Conservation (phyloP, 495 filamentous ascomycete genomes). For the Penicillium steckii region DNA sequence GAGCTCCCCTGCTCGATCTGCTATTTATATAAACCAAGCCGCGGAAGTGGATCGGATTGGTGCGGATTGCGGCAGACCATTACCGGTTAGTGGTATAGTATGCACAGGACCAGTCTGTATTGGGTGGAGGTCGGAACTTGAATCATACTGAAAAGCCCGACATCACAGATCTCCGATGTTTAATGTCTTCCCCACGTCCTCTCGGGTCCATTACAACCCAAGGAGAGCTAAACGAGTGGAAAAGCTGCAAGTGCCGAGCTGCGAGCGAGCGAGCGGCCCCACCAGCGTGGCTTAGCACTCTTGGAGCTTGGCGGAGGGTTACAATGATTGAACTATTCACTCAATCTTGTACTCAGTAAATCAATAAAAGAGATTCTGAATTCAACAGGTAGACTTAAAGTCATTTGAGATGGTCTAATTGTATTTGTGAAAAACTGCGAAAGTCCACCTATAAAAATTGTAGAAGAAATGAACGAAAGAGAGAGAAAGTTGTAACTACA, state of each 20-base stretch:
- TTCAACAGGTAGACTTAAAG: too few species aligned
- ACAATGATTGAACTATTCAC: neutral
- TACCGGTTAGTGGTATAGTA: neutral
- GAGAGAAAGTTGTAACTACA: neutral
- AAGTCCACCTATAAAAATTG: too few species aligned
- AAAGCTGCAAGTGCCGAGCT: neutral
- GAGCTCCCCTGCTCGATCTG: neutral
- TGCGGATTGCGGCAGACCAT: neutral
- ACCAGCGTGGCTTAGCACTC: slow-evolving; percentile 21
- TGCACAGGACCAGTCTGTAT: too few species aligned
- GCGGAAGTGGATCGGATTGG: neutral
- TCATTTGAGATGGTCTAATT: too few species aligned
- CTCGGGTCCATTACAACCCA: neutral
- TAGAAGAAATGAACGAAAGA: too few species aligned
- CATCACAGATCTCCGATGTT: neutral
- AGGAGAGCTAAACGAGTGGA: slow-evolving; percentile 6
- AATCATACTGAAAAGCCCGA: neutral
- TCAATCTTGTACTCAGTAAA: neutral
- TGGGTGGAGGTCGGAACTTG: neutral
- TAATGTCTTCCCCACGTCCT: neutral
- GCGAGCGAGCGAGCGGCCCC: slow-evolving; percentile 3
- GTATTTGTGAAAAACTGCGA: too few species aligned
- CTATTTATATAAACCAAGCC: slow-evolving; percentile 12
- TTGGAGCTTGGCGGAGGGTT: neutral
- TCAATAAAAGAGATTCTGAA: neutral